Conservation (phyloP, 495 filamentous ascomycete species). For the Coniosporium apollinis region DNA sequence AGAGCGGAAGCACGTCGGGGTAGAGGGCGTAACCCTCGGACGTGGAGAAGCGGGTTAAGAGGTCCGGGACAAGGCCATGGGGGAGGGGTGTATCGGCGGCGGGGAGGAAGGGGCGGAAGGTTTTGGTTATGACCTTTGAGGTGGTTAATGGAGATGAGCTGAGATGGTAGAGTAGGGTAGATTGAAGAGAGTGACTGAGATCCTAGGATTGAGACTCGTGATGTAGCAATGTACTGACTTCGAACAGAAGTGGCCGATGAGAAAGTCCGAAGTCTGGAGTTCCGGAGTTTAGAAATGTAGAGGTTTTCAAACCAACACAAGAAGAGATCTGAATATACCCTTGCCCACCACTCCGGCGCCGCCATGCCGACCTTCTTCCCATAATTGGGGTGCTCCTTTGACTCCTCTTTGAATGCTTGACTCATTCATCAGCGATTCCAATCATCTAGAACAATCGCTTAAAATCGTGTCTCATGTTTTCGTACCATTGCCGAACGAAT, state of each 20-base stretch:
- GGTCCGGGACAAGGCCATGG: conserved; percentile 30
- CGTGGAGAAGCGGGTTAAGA: conserved; percentile 46
- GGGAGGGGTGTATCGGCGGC: conserved; percentile 23
- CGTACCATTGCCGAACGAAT: conserved; percentile 24
- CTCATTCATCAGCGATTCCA: background rate
- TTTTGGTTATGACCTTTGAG: conserved; percentile 27
- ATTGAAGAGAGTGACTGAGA: no score
- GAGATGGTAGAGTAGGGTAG: no score
- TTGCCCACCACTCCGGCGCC: conserved; percentile 53
- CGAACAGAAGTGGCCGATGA: no score
- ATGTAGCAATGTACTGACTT: no score
- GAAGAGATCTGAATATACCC: conserved; percentile 19
- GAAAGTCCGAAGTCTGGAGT: no score
- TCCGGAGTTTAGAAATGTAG: background rate
- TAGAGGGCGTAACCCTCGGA: conserved; percentile 43
- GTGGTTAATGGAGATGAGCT: background rate
- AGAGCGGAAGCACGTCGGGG: conserved; percentile 36
- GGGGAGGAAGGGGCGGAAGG: conserved; percentile 24
- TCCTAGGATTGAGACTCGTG: background rate
- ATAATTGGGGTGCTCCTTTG: conserved; percentile 44
- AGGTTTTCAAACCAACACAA: background rate
- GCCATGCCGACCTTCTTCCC: conserved; percentile 41
- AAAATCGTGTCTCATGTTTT: no score
- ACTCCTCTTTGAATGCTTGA: conserved; percentile 35
- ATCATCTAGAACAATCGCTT: background rate